Conservation (phyloP, 371 early-diverging fungal genomes). For the Mucor sp. region DNA sequence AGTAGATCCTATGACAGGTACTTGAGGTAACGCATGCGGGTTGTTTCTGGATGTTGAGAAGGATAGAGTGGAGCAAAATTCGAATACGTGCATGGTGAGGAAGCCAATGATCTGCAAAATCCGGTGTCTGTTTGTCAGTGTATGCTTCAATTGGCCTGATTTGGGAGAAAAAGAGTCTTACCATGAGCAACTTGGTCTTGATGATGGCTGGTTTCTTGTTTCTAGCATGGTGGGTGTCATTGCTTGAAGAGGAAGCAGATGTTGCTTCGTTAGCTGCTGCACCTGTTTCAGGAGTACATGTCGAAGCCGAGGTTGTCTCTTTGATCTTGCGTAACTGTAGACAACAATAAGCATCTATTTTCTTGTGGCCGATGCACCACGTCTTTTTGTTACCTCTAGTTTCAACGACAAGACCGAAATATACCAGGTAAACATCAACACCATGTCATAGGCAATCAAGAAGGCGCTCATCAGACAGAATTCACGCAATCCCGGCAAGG, state of each 20-base stretch:
- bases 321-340: conserved; percentile 7
- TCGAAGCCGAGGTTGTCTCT: background rate
- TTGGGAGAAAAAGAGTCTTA: background rate
- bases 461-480: conserved; percentile 3
- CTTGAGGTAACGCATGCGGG: background rate
- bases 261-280: background rate
- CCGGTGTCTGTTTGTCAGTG: background rate
- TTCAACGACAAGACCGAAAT: conserved; percentile 5
- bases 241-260: background rate
- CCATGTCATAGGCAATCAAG: background rate
- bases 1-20: background rate
- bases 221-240: background rate
- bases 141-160: background rate
- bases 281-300: background rate
- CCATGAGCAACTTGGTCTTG: background rate
- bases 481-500: background rate
- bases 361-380: too few species aligned
- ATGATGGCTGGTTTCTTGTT: background rate
- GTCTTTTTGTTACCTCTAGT: background rate
- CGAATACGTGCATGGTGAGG: background rate
- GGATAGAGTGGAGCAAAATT: background rate
- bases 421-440: conserved; percentile 4
- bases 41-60: background rate
- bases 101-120: background rate
- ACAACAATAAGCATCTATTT: background rate